Percentiles rank a stretch among this genome's conserved stretches.
These are phyloP conservation scores for Teunomyces panamensis DNA, from an alignment of 805 yeast genomes.

Conservation along the genomic window DNA sequence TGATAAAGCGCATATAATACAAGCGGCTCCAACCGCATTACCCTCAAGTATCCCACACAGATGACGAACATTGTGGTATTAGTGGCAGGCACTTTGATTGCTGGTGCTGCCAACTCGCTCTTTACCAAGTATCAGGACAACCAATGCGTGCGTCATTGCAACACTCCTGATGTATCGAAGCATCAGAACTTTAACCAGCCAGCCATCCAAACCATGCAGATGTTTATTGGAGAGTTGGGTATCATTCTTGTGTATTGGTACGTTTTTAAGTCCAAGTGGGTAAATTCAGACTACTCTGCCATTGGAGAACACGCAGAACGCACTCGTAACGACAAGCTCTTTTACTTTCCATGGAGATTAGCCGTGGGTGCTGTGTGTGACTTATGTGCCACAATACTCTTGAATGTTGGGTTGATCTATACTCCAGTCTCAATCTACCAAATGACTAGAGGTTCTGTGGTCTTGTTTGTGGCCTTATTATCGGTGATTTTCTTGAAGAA, in stretches of 20 bases:
- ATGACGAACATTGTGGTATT: constrained; percentile 6
- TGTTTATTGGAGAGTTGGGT: constrained; percentile 71
- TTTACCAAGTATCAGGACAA: constrained; percentile 75
- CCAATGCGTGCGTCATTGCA: constrained; percentile 62
- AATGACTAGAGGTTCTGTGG: constrained; percentile 80
- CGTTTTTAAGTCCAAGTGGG: constrained; percentile 16
- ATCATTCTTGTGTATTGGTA: constrained; percentile 44
- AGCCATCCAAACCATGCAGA: constrained; percentile 72
- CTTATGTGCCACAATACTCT: constrained; percentile 66
- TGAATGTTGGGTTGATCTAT: constrained; percentile 71
- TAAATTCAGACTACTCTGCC: constrained; percentile 11
- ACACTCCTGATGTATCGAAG: constrained; percentile 37
- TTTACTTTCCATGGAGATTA: constrained; percentile 14
- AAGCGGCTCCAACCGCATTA: neutral
- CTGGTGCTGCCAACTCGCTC: constrained; percentile 73
- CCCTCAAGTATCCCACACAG: neutral
- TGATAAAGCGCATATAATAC: neutral
- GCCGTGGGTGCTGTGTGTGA: constrained; percentile 71
- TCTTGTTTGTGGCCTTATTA: constrained; percentile 70
- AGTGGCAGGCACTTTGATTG: constrained; percentile 53
- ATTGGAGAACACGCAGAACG: constrained; percentile 10
- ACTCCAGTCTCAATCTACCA: constrained; percentile 80
- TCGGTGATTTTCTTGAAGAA: constrained; percentile 61
- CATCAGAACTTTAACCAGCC: constrained; percentile 68
- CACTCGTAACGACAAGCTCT: constrained; percentile 10